These are phyloP conservation scores for Tetragonia tetragonoides DNA, from an alignment of 148 eudicot genomes.

Conservation along the genomic window DNA sequence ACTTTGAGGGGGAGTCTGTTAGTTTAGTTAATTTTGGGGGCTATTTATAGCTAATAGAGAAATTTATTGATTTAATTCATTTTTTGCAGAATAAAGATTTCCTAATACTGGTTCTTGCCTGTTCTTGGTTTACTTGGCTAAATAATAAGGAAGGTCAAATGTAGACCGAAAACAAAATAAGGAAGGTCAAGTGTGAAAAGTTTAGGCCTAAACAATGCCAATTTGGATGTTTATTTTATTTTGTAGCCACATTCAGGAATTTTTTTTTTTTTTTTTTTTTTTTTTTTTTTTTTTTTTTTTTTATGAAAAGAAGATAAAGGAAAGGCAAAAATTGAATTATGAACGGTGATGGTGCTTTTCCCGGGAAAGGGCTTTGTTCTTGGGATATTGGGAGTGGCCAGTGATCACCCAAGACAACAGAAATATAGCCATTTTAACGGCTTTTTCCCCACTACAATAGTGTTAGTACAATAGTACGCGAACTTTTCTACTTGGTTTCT, in stretches of 20 bases:
- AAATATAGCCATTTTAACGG: conserved; percentile 16
- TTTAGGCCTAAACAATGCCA: neutral
- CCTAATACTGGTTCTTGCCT: neutral
- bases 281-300: too few species aligned
- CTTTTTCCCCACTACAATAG: neutral
- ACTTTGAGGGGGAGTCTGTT: conserved; percentile 22
- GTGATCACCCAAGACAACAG: neutral
- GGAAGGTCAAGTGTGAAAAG: neutral
- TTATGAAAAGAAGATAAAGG: too few species aligned
- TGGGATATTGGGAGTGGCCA: neutral
- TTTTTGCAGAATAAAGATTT: too few species aligned
- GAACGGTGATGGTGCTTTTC: neutral
- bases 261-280: too few species aligned
- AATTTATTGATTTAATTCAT: too few species aligned
- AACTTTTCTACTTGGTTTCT: too few species aligned
- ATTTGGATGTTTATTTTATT: too few species aligned
- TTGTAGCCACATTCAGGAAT: too few species aligned
- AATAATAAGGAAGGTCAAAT: neutral
- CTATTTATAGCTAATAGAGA: neutral
- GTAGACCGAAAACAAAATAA: too few species aligned
- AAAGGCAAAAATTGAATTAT: too few species aligned
- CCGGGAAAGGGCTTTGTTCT: neutral
- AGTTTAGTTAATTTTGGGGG: conserved; percentile 13
- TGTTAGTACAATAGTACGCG: too few species aligned
- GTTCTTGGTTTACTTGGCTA: conserved; percentile 1